phyloP scores from a whole-genome alignment of 129 eudicot species.

The Helichrysum umbraculigerum region DNA sequence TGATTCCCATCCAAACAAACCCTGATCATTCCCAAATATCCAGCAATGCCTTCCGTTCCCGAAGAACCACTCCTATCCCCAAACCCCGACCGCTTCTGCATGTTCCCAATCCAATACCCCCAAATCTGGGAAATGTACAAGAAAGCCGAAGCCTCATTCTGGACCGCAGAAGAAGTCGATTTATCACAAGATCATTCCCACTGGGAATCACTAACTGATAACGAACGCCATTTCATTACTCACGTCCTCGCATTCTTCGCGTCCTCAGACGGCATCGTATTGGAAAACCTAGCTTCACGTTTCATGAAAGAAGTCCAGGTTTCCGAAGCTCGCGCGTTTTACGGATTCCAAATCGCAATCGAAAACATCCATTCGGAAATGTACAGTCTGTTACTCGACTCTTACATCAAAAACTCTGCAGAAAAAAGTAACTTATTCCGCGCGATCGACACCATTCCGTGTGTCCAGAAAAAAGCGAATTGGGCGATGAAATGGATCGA shows the following conservation, averaged over 20 bases:
- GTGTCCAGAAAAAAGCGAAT: conserved; percentile 69
- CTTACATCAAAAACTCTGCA: conserved; percentile 59
- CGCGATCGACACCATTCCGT: conserved; percentile 79
- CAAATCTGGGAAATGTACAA: conserved; percentile 96
- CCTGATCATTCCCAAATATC: neutral
- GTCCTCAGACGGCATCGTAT: conserved; percentile 82
- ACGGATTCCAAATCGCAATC: conserved; percentile 89
- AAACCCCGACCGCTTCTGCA: conserved; percentile 84
- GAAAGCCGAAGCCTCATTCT: conserved; percentile 86
- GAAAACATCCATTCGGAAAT: conserved; percentile 95
- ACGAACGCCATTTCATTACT: conserved; percentile 68
- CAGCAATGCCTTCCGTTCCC: conserved; percentile 61
- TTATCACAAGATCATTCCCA: conserved; percentile 61
- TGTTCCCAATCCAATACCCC: conserved; percentile 90
- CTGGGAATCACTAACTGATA: conserved; percentile 60
- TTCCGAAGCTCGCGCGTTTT: conserved; percentile 90
- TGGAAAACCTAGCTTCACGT: conserved; percentile 71
- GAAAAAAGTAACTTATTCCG: conserved; percentile 60
- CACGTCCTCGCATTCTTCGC: conserved; percentile 95
- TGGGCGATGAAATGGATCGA: conserved; percentile 94
- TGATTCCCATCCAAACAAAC: neutral
- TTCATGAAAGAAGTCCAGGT: conserved; percentile 83
- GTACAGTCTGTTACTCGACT: conserved; percentile 74
- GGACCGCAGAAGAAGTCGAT: conserved; percentile 95
- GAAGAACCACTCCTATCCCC: conserved; percentile 81